Evolutionary conservation across 2,329 filamentous ascomycete genomes (phyloP).

Genomic region (Pseudogymnoascus pannorum): DNA sequence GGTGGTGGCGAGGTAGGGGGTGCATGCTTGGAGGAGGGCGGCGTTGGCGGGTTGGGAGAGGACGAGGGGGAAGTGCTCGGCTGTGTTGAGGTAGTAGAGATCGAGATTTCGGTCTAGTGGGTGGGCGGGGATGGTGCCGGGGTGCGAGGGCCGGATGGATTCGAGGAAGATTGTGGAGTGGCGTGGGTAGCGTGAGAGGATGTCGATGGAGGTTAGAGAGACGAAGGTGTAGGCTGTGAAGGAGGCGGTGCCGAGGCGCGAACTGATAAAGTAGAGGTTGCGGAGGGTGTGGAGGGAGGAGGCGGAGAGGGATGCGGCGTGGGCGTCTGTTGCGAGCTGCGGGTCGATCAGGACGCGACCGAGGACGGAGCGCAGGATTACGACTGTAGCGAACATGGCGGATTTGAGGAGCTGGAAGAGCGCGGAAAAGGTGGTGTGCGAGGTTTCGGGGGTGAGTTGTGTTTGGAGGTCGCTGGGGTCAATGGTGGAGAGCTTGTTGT

Average conservation of each 20-base stretch:
- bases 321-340: constrained; percentile 42
- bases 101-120: constrained; percentile 59
- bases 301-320: constrained; percentile 50
- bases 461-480: constrained; percentile 52
- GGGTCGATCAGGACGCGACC: constrained; percentile 51
- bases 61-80: constrained; percentile 59
- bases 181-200: constrained; percentile 54
- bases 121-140: constrained; percentile 52
- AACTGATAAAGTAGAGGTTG: constrained; percentile 61
- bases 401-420: constrained; percentile 60
- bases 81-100: constrained; percentile 66
- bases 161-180: constrained; percentile 51
- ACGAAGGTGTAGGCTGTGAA: constrained; percentile 66
- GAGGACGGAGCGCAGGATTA: constrained; percentile 52
- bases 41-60: constrained; percentile 51
- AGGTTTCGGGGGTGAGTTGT: constrained; percentile 50
- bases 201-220: constrained; percentile 60
- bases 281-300: constrained; percentile 57
- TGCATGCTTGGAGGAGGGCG: constrained; percentile 52
- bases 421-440: constrained; percentile 50
- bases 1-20: constrained; percentile 57
- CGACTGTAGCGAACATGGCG: constrained; percentile 56
- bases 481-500: constrained; percentile 60
- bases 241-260: constrained; percentile 53
- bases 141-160: constrained; percentile 23